Base-by-base conservation (phyloP, 257 asterid species). In the Ehretia macrophylla region DNA sequence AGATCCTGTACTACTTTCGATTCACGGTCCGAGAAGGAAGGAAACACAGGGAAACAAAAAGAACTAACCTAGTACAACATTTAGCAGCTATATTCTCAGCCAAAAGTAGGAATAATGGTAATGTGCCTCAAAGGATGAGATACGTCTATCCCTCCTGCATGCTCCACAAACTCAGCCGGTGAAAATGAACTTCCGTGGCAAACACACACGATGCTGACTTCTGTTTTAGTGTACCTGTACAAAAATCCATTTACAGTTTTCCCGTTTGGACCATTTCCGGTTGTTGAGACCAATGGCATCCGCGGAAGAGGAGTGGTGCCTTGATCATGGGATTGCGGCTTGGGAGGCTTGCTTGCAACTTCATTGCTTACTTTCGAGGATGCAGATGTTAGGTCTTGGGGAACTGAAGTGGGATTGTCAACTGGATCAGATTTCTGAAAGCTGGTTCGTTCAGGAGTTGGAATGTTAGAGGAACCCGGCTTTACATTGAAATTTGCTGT, bases 151-250 rank as follows among this genome's bases (percentile, higher is more conserved):
- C 88, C 85, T 45, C 94, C 96, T 1, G 96, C 91, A 46, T 87
- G 96, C 82, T 82, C 83, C 57, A 87, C 87, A 54, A 87, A 87
- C 72, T 60, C 88, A 4, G 94, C 80, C 0, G 94, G 94, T 0
- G 91, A 58, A 64, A 84, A 79, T 1, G 79, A 75, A 14, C 58
- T 76, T 53, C 91, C 80, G 42, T 87, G 96, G 76, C 96, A 87
- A 44, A 80, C 78, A 17, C 96, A 84, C 14, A 79, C 68, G 14
- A 87, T 85, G 68, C 77, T 76, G 19, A 84, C 84, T 63, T 80
- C 91, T 10, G 61, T 51, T 32, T 63, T 71, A 0, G 80, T 63
- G 64, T 82, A 87, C 68, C 77, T 70, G 69, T 71, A 76, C 65
- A 87, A 54, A 42, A 87, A 80, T 3, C 94, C 94, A 0, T 58